phyloP scores from a whole-genome alignment of 345 rosid species.

The thale cress (Arabidopsis thaliana) region TAIR10.1 NC_003075.7:18359501-18360000 shows the following conservation, averaged over 20 bases:
- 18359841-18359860: slow-evolving; percentile 82
- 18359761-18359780: slow-evolving; percentile 59
- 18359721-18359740: slow-evolving; percentile 14
- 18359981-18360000: background rate
- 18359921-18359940: slow-evolving; percentile 48
- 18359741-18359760: slow-evolving; percentile 50
- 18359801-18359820: slow-evolving; percentile 75
- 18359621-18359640: background rate
- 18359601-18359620: background rate
- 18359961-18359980: background rate
- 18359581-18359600: slow-evolving; percentile 1
- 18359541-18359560: background rate
- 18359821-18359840: slow-evolving; percentile 81
- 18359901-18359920: slow-evolving; percentile 84
- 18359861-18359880: slow-evolving; percentile 73
- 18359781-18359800: slow-evolving; percentile 69
- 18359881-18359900: slow-evolving; percentile 79
- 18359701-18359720: background rate
- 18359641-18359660: slow-evolving; percentile 2
- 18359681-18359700: background rate
- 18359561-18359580: background rate
- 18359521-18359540: background rate
- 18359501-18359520: background rate
- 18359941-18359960: slow-evolving; percentile 8
- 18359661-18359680: background rate